Base-by-base conservation (phyloP, 345 rosid genomes). In the Aquilaria malaccensis region DNA sequence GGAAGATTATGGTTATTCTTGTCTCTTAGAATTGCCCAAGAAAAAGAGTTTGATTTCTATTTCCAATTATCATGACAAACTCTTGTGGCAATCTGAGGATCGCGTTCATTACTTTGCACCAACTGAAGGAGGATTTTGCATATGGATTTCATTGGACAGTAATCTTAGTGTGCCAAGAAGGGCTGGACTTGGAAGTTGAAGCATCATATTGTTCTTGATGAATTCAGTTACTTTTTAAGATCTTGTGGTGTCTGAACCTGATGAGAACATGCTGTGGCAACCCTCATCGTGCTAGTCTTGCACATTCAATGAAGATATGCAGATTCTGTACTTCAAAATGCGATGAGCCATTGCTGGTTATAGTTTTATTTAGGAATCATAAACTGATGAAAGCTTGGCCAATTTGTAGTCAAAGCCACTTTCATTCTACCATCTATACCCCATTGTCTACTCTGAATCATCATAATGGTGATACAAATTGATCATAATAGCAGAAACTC, bases 271-370 rank as follows among this genome's bases (percentile, higher is more conserved):
- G 10, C 2, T 3, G 45, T 47, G 47, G 30, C 2, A 2, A 0
- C 13, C 49, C 63, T 60, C 63, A n/a, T 22, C 45, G 13, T 9
- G 9, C 52, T 13, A 60, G 14, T 33, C 43, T 59, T 60, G 63
- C 29, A 37, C 53, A 13, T 47, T 47, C 6, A 47, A 59, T 59
- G 63, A 59, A 9, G 53, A 59, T 59, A 22, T 60, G 52, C 41
- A 60, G 63, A 30, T 60, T 30, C 49, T 60, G 52, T 47, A 47
- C 6, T 47, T 60, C 11, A 51, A 60, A n/a, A 51, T 60, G 13
- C 53, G 41, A 45, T 9, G 63, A 47, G 6, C 3, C 43, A 46
- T 60, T 7, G 30, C 37, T 46, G 45, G 41, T 30, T 60, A 59
- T 29, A 60, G 45, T 60, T 60, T 60, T 15, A 15, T 15, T 15